phyloP scores from a whole-genome alignment of 164 flowering plant species.

The Piper longum region DNA sequence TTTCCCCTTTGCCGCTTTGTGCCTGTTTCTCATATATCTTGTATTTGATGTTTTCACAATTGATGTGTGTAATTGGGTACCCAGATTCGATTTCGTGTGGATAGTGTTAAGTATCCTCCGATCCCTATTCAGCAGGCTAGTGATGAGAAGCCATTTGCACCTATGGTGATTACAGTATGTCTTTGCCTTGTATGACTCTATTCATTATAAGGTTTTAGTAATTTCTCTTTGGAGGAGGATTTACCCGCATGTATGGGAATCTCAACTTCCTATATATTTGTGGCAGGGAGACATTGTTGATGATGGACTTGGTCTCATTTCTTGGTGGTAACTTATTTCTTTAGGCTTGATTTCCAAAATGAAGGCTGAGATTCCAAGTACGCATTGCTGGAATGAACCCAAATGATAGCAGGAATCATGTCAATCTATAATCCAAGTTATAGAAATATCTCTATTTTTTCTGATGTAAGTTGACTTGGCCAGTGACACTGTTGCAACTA shows the following conservation, averaged over 20 bases:
- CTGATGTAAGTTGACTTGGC: too few species aligned
- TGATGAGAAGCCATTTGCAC: conserved; percentile 71
- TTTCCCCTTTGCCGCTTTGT: background rate
- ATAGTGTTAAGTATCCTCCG: conserved; percentile 45
- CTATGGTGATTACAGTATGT: conserved; percentile 81
- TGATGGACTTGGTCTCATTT: conserved; percentile 5
- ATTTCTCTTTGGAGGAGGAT: too few species aligned
- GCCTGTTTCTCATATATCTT: background rate
- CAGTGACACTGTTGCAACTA: too few species aligned
- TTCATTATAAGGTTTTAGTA: too few species aligned
- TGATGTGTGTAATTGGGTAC: conserved; percentile 7
- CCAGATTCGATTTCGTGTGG: conserved; percentile 70
- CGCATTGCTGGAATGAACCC: too few species aligned
- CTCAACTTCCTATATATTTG: too few species aligned
- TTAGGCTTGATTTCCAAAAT: too few species aligned
- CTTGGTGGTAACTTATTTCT: conserved; percentile 2
- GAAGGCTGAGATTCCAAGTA: too few species aligned
- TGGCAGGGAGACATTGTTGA: conserved; percentile 4
- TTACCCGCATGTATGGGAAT: too few species aligned
- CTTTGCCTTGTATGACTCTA: background rate
- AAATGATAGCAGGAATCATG: too few species aligned
- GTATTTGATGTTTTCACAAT: background rate
- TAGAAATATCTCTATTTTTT: too few species aligned
- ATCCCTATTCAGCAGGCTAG: conserved; percentile 54
- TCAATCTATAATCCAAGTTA: too few species aligned